phyloP scores from a whole-genome alignment of 2,329 filamentous ascomycete species.

The Aspergillus neoniger region DNA sequence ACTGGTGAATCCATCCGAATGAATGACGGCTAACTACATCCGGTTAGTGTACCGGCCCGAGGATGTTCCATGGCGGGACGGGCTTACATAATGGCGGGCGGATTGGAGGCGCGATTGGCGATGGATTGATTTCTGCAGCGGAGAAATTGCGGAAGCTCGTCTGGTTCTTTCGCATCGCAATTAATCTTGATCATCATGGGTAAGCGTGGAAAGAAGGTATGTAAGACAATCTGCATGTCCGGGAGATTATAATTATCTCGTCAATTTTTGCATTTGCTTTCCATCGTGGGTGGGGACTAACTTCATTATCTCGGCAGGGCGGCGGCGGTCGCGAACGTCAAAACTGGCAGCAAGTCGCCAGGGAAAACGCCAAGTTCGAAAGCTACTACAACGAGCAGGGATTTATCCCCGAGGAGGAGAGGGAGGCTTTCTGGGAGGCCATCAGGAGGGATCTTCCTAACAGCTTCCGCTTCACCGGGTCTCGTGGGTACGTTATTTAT shows the following conservation, averaged over 20 bases:
- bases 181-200: constrained; percentile 6
- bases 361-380: constrained; percentile 83
- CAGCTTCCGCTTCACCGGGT: constrained; percentile 96
- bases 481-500: constrained; percentile 68
- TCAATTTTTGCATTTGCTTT: background rate
- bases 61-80: background rate
- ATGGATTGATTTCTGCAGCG: constrained; percentile 10
- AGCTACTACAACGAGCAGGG: constrained; percentile 79
- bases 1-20: background rate
- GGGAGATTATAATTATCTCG: background rate
- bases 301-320: constrained; percentile 45
- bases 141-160: constrained; percentile 9
- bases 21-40: background rate
- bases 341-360: constrained; percentile 65
- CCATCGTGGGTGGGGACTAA: background rate
- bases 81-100: background rate
- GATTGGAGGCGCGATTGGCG: background rate
- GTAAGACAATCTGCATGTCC: background rate
- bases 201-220: constrained; percentile 11
- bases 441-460: constrained; percentile 86
- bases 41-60: background rate
- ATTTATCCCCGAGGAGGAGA: constrained; percentile 76
- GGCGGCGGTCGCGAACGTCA: constrained; percentile 44
- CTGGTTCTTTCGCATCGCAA: background rate
- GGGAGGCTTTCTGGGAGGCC: constrained; percentile 77